Evolutionary conservation across 305 asterid genomes (phyloP).

Genomic region (Ajuga reptans): DNA sequence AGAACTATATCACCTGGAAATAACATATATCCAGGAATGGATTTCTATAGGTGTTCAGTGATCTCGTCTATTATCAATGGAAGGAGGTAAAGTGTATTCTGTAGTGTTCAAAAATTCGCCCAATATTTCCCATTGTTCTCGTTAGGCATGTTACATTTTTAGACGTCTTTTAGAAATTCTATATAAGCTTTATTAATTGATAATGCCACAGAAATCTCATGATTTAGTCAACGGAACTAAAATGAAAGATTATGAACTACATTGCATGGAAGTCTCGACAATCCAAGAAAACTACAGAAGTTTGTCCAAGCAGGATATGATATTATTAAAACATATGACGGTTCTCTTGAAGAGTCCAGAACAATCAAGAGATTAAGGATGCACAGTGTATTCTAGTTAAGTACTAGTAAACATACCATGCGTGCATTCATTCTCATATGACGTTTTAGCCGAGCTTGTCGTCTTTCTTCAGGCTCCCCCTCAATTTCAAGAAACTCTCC

Average conservation of each 20-base stretch:
- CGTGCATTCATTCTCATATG: conserved; percentile 56
- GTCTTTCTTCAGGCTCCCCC: conserved; percentile 74
- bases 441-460: conserved; percentile 63
- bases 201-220: not conserved
- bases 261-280: not conserved
- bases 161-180: not conserved
- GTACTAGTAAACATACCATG: conserved; percentile 46
- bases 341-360: conserved; percentile 1
- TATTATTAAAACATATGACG: not conserved
- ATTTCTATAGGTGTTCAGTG: too few species aligned
- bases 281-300: not conserved
- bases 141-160: not conserved
- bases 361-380: conserved; percentile 1
- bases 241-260: not conserved
- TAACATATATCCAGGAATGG: too few species aligned
- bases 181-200: conserved; percentile 6
- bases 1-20: too few species aligned
- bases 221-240: not conserved
- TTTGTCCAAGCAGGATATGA: not conserved
- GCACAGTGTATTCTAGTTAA: not conserved
- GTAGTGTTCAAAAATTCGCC: not conserved
- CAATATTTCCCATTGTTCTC: not conserved
- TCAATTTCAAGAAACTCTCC: conserved; percentile 63
- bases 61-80: not conserved
- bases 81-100: not conserved